phyloP scores from a whole-genome alignment of 345 rosid species.

The Eutrema japonicum region DNA sequence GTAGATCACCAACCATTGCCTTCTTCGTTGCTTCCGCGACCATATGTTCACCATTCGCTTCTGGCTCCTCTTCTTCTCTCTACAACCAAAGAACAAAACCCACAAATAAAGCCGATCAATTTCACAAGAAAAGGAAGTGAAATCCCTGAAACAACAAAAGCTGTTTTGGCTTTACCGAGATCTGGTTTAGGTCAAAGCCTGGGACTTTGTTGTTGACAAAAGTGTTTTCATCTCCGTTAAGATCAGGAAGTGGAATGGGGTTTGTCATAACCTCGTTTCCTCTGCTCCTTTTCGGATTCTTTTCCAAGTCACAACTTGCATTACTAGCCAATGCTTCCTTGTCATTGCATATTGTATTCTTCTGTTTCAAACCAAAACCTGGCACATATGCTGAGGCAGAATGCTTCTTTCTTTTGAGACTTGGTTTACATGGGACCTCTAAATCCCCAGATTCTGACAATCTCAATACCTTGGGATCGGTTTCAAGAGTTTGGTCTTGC shows the following conservation, averaged over 20 bases:
- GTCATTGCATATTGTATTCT: conserved; percentile 30
- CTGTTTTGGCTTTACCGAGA: conserved; percentile 60
- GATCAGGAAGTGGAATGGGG: conserved; percentile 40
- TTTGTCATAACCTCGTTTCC: conserved; percentile 38
- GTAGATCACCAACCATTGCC: conserved; percentile 53
- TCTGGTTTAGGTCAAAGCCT: conserved; percentile 80
- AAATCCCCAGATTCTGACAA: conserved; percentile 30
- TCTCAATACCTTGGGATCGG: conserved; percentile 9
- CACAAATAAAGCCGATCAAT: background rate
- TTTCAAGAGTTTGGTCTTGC: conserved; percentile 50
- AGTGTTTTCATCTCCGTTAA: conserved; percentile 55
- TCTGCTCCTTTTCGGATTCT: conserved; percentile 43
- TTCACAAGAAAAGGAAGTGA: conserved; percentile 13
- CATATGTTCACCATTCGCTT: conserved; percentile 42
- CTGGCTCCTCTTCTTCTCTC: conserved; percentile 83
- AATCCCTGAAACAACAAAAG: background rate
- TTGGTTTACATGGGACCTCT: conserved; percentile 42
- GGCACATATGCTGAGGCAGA: conserved; percentile 15
- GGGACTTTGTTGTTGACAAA: conserved; percentile 43
- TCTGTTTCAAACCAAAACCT: conserved; percentile 48
- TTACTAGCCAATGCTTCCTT: conserved; percentile 38
- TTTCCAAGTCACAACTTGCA: conserved; percentile 46
- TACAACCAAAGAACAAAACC: conserved; percentile 45
- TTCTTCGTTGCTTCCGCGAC: conserved; percentile 52
- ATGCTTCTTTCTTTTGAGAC: conserved; percentile 42